Percentiles rank a stretch among this genome's conserved stretches.
These are phyloP conservation scores for Petasospora fabianii DNA, from an alignment of 1,139 yeast genomes.

Conservation along the genomic window DNA sequence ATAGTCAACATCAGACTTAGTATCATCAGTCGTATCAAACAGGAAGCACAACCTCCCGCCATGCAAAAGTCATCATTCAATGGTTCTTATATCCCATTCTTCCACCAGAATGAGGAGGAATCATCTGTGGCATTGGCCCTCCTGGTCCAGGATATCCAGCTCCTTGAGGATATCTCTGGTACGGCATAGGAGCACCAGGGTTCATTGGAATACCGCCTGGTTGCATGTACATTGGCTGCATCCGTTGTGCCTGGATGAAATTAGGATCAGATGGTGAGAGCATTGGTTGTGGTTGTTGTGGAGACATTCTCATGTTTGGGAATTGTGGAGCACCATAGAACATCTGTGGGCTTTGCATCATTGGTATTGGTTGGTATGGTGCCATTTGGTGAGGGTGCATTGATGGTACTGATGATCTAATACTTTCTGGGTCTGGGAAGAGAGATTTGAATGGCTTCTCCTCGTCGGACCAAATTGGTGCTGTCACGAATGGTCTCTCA, in stretches of 20 bases:
- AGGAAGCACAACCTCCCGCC: too few relatives aligned
- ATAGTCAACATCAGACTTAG: too few relatives aligned
- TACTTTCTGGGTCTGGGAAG: constrained; percentile 17
- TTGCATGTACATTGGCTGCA: constrained; percentile 17
- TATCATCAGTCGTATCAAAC: too few relatives aligned
- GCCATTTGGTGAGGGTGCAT: constrained; percentile 14
- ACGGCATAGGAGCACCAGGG: constrained; percentile 12
- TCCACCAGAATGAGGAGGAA: constrained; percentile 12
- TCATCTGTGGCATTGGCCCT: constrained; percentile 13
- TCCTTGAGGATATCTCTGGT: constrained; percentile 12
- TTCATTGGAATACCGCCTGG: constrained; percentile 14
- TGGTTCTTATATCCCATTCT: constrained; percentile 12
- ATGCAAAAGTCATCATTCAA: constrained; percentile 3
- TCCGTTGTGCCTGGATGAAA: constrained; percentile 9
- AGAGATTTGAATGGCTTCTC: constrained; percentile 33
- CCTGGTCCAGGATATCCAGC: constrained; percentile 1
- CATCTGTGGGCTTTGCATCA: constrained; percentile 18
- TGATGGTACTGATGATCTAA: constrained; percentile 10
- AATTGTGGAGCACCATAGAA: constrained; percentile 11
- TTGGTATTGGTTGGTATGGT: constrained; percentile 22
- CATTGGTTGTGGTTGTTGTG: constrained; percentile 16
- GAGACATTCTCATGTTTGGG: constrained; percentile 14
- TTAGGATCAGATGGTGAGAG: constrained; percentile 9
- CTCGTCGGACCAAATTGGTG: constrained; percentile 73
- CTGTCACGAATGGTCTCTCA: constrained; percentile 56